Base-by-base conservation (phyloP, 176 grass and related monocot genomes). In the Oryza officinalis region DNA sequence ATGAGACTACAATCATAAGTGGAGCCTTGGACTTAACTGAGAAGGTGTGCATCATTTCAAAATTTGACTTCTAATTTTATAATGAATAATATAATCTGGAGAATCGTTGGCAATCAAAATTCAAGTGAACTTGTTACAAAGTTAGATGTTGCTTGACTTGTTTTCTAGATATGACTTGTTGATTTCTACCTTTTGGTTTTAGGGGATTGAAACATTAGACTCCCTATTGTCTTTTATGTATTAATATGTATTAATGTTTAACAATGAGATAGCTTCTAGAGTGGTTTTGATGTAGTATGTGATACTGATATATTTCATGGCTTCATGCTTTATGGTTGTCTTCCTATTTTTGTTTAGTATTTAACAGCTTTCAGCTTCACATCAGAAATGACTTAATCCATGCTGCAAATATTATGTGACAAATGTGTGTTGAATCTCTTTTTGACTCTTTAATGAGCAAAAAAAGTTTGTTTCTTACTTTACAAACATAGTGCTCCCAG, bases 1-100 rank as follows among this genome's bases (percentile, higher is more conserved):
- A 99, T 71, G 97, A 99, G 84, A 99, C 97, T 74, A 99, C 93
- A 82, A 99, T 99, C 80, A 99, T 99, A 86, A 99, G 97, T 74
- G 97, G 97, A 80, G 97, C 97, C 74, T 72, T 99, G 49, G 97
- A 99, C 82, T 90, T 99, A 83, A 99, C 97, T 74, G 97, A 99
- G 86, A 99, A 99, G 93, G 97, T 96, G 76, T 64, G 77, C 37
- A 63, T 14, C 50, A 71, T 61, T 27, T 79, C 12, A 37, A 40
- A 80, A 13, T 75, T 65, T 79, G 1, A 70, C 38, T 50, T 50
- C 23, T 83, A 28, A 23, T 86, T 76, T 65, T 80, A 27, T 46
- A 76, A 31, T 69, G 50, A 31, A 70, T 17, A 75, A 47, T 38
- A 75, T 46, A 79, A 65, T 79, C 47, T 61, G 7, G 84, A 84